Evolutionary conservation across 306 rosid genomes (phyloP), one percentile per base, ranked within the genome.

Genomic region (Medicago truncatula): DNA sequence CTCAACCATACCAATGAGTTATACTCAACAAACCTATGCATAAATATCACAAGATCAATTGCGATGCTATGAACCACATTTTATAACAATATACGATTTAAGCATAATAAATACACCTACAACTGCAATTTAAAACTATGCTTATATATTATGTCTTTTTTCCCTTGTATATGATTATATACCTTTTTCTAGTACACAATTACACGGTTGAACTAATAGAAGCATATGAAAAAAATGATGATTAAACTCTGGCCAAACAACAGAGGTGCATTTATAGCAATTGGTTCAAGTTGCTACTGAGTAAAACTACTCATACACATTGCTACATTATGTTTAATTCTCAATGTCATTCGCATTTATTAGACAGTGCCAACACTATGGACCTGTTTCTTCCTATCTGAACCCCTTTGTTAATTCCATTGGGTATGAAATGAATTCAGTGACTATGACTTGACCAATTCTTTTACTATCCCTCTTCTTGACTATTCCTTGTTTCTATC

Each of bases 281-380:
- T 68, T 76, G 73, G 68, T 78, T 59, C 63, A 69, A 59, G 78
- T 75, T 67, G 82, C 21, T 57, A 15, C 50, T 53, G 67, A 75
- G 79, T 81, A 69, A 81, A 81, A 81, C 81, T 43, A 70, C 84
- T 18, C 65, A 58, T 12, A 67, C 5, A 66, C 66, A 73, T 49
- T 31, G 74, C 50, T 28, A 46, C 41, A 15, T 38, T 7, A 80
- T 61, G 67, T 75, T 83, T 67, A 82, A 73, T 82, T 71, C 20
- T 63, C 38, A 78, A 52, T 78, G 82, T 10, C 76, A 75, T 63
- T 74, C 10, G 89, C 91, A 87, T 87, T 87, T 83, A 87, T 81
- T 87, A 84, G 91, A 85, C 89, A 87, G 89, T 85, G 89, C 89
- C 91, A 87, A 83, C 86, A 78, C 91, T 56, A 71, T 83, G 82